phyloP scores from a whole-genome alignment of 148 eudicot genomes.

The Fallopia convolvulus region DNA sequence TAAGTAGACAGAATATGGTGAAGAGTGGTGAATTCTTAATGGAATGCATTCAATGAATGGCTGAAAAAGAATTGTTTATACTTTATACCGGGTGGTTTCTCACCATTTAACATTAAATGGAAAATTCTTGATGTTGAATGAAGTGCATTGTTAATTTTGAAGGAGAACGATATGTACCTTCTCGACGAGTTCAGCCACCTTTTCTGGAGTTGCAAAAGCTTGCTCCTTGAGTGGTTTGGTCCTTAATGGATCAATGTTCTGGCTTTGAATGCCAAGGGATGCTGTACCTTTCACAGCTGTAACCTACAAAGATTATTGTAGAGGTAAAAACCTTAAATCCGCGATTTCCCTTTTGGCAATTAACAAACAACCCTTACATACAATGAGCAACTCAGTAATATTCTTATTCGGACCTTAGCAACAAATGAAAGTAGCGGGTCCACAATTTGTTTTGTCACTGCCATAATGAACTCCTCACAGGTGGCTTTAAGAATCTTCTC shows the following conservation, averaged over 20 bases:
- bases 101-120: too few species aligned
- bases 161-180: slow-evolving; percentile 38
- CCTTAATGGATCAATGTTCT: slow-evolving; percentile 51
- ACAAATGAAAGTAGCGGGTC: slow-evolving; percentile 98
- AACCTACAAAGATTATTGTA: slow-evolving; percentile 34
- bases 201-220: slow-evolving; percentile 89
- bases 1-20: too few species aligned
- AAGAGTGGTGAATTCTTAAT: too few species aligned
- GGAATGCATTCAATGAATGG: too few species aligned
- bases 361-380: not conserved
- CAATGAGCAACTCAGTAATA: not conserved
- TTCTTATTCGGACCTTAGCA: slow-evolving; percentile 61
- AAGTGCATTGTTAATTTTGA: not conserved
- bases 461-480: slow-evolving; percentile 98
- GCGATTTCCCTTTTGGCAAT: not conserved
- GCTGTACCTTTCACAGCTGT: slow-evolving; percentile 86
- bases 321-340: not conserved
- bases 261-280: slow-evolving; percentile 60
- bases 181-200: slow-evolving; percentile 76
- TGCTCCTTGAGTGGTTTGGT: slow-evolving; percentile 88
- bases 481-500: slow-evolving; percentile 91
- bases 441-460: slow-evolving; percentile 86
- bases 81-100: too few species aligned
- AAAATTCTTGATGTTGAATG: not conserved
- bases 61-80: too few species aligned